Base-by-base conservation (phyloP, 768 basidiomycete genomes). In the Lyophyllum atratum region DNA sequence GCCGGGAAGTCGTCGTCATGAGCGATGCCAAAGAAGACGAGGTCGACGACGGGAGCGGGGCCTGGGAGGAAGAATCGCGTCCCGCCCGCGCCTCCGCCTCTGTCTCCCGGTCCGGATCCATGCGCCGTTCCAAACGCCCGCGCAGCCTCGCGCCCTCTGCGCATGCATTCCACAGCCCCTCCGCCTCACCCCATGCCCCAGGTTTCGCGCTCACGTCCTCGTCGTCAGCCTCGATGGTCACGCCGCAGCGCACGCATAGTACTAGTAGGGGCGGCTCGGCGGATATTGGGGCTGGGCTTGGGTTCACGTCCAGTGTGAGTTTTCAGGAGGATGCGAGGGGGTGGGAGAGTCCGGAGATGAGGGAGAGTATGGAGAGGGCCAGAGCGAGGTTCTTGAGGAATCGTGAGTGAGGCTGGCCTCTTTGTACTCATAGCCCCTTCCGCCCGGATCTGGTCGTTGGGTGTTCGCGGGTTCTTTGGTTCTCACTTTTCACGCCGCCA, bases 1-100 rank as follows among this genome's bases (percentile, higher is more conserved):
- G 81, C 14, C 76, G 81, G n/a, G 90, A 93, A 67, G 79, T 94
- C 15, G 91, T 93, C 9, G 83, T 92, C 4, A 83, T 86, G 81
- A 85, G 85, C 58, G 90, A 92, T 46, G 77, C 79, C 4, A 77
- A 85, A 54, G 89, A 90, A 61, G 90, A 92, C 56, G 86, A 86
- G 63, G 82, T 85, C 3, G 92, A 92, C 59, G 90, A 92, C 64
- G 91, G 89, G 1, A 79, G 77, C 7, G 89, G 83, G 8, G 79
- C 76, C 2, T 93, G 92, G 92, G 86, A 87, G 55, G 90, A 92
- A 52, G 87, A 37, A 14, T 9, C 17, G n/a, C 6, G 25, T 55
- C 64, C 69, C 46, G 58, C 63, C 49, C 58, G 63, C 45, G 55
- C 69, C 61, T n/a, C n/a, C n/a, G n/a, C n/a, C n/a, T n/a, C 47